Evolutionary conservation across 2,329 filamentous ascomycete genomes (phyloP), one percentile per base, ranked within the genome.

Genomic region (Fusarium nisikadoi): DNA sequence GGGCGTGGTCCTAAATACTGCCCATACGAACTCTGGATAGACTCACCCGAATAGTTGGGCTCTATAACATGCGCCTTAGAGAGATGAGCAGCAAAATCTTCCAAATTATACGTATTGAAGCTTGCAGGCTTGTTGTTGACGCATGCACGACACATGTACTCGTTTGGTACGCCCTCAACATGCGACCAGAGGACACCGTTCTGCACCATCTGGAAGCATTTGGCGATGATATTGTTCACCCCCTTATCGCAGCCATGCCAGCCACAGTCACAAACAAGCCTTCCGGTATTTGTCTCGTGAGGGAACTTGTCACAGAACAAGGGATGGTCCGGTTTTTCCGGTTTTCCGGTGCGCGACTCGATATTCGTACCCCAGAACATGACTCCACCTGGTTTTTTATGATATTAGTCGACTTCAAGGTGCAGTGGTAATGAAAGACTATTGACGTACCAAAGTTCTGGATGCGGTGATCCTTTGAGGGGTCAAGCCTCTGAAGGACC

Each of bases 371-470:
- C 46, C 46, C 46, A 33, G 16, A 49, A 23, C 16, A 49, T 49
- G 29, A 33, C 3, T 49, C 46, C 46, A 14, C 46, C 46, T 49
- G 2, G 10, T 23, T 5, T 5, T 33, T 23, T 2, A 7, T 10
- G 2, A 8, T 23, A 8, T 49, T 33, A 17, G 3, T 14, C 8
- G 5, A 10, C 6, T 5, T 31, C 3, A 23, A 23, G 5, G 5
- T 6, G 2, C 3, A 3, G 3, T 23, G 2, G 10, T 13, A 31
- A 13, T 20, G 0, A 6, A 49, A 2, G 10, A 3, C 5, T 17
- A 7, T 17, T 3, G 14, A 23, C 10, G 2, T 10, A 49, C 29
- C 46, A 10, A 49, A 49, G 16, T 2, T 33, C 29, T 33, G 46
- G n/a, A 49, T 19, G 3, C n/a, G 29, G 6, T 7, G 33, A 33